Evolutionary conservation across 305 asterid species (phyloP), one percentile per base, ranked within the genome.

Genomic region (Fraxinus ornus): DNA sequence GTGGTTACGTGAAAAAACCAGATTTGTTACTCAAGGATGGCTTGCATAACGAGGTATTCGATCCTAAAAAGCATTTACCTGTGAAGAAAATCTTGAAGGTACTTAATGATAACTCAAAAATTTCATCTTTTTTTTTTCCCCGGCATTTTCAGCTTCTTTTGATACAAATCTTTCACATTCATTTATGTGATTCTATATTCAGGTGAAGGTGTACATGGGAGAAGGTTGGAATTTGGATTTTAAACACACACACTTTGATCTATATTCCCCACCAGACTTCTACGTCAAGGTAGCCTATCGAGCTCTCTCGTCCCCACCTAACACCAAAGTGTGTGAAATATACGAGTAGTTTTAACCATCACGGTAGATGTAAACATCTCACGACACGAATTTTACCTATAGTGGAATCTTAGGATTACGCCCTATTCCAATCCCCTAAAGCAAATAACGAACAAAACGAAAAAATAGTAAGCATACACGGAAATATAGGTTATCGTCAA

Each of bases 1-100:
- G 98, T 79, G 97, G 98, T 26, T 93, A 90, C 82, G 94, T 94
- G 77, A 93, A 89, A 81, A 94, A 94, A 71, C 98, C 98, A 0
- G 92, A 92, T 44, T 83, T 91, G 75, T 87, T 94, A 41, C 83
- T 89, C 1, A 82, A 88, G 2, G 5, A 1, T 52, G 93, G 88
- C 28, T 86, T 90, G 0, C 22, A 86, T 75, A 83, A 85, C 70
- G 93, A 88, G 55, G 87, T 88, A 71, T 89, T 93, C 66, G 93
- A 93, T 80, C 98, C 97, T 9, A 90, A 86, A 80, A 85, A 22
- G 80, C 5, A 10, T 5, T 85, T 91, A 41, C 90, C 91, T 0
- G 90, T 92, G 77, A 86, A 86, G 82, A 91, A 72, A 60, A 92
- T 84, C 1, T 86, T 94, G 32, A 94, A 91, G 97, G 98, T 91